Evolutionary conservation across 208 protist species (phyloP).

Genomic region (Leishmania guyanensis): DNA sequence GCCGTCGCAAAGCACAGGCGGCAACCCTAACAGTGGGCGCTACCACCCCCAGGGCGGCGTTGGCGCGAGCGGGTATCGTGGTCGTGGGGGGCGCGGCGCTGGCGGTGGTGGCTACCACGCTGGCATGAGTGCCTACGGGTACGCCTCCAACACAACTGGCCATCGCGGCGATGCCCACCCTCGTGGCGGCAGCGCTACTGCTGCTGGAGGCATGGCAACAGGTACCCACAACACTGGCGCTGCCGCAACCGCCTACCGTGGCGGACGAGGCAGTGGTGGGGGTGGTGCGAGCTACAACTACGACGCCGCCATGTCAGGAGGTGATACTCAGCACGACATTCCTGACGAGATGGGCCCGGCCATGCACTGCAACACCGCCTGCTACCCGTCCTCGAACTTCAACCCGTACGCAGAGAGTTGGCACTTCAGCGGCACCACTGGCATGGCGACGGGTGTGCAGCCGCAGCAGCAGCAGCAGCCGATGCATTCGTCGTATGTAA

Average conservation of each 20-base stretch:
- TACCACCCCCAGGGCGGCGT: conserved; percentile 10
- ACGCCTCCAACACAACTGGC: conserved; percentile 7
- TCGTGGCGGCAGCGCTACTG: neutral
- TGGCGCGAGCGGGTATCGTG: conserved; percentile 11
- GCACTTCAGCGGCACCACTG: conserved; percentile 22
- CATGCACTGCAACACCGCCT: conserved; percentile 12
- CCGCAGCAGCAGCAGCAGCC: conserved; percentile 6
- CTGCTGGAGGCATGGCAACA: neutral
- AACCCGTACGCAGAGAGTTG: conserved; percentile 36
- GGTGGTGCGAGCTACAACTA: neutral
- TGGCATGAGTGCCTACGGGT: conserved; percentile 17
- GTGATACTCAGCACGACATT: conserved; percentile 3
- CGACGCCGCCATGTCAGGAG: neutral
- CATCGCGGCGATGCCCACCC: conserved; percentile 4
- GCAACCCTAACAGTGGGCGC: conserved; percentile 18
- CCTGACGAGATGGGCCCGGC: conserved; percentile 10
- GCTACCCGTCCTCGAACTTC: conserved; percentile 25
- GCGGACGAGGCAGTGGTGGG: conserved; percentile 12
- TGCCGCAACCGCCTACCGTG: conserved; percentile 20
- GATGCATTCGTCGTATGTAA: conserved; percentile 1
- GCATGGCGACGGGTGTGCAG: conserved; percentile 3
- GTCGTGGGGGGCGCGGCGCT: conserved; percentile 9
- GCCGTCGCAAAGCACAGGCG: conserved; percentile 3
- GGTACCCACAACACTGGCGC: neutral
- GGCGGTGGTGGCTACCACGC: conserved; percentile 11